Evolutionary conservation across 805 yeast genomes (phyloP), one percentile per base, ranked within the genome.

Genomic region (Metschnikowia dekortorum): DNA sequence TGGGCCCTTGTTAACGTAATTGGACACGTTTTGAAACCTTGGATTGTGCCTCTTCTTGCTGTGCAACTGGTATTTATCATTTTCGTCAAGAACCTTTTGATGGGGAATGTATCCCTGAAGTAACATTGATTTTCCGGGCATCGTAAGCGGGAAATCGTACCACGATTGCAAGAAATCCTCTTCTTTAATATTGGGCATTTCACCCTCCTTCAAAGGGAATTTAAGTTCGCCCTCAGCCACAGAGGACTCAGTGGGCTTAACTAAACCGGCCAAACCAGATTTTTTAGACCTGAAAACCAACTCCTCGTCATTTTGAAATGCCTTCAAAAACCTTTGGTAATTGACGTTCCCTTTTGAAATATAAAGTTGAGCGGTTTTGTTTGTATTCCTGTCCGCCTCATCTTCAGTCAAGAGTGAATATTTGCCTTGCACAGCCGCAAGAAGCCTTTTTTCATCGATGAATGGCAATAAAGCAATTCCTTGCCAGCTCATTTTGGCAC

Each of bases 401-500:
- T 73, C 82, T 3, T 80, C 87, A 0, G 89, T 78, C 43, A 91
- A 71, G 36, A 71, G 66, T 2, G 76, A 69, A 62, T 91, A 91
- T 53, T 85, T 81, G 1, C 69, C 79, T 47, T 80, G 75, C 2
- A 90, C 96, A 3, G 82, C 84, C 14, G 74, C 70, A 47, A 91
- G 66, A 40, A 91, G 72, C 58, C 96, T 73, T n/a, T 67, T 67
- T 60, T 89, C 96, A 60, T 91, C 96, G 58, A 91, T 92, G 58
- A 91, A 91, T 0, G 98, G 97, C 49, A 91, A 70, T 38, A 91
- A 69, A 0, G 96, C 91, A 60, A 91, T 86, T 48, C 96, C 97
- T 64, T 89, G 95, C 98, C 98, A 91, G 46, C 92, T 76, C 89
- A 87, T 86, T 57, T 87, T 89, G 58, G 89, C 88, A 30, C 98